Conservation (phyloP, 108 stramenopile genomes). For the Cyclotella kingstonii region DNA sequence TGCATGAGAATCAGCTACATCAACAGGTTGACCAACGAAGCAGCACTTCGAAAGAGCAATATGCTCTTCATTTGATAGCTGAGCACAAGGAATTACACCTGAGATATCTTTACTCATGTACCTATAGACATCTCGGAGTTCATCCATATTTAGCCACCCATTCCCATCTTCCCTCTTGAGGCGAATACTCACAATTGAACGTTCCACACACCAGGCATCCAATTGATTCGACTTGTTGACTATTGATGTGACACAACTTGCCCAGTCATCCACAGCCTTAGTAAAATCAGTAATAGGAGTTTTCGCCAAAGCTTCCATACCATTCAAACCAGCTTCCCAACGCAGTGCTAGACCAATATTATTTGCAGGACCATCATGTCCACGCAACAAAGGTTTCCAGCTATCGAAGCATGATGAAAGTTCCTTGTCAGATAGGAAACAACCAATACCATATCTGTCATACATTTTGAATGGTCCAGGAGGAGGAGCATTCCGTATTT, state of each 20-base stretch:
- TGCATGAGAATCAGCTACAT: conserved; percentile 60
- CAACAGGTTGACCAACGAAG: conserved; percentile 76
- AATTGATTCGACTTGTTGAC: conserved; percentile 35
- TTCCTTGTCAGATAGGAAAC: conserved; percentile 70
- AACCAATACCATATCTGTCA: conserved; percentile 51
- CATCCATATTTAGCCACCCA: conserved; percentile 62
- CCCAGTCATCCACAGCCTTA: conserved; percentile 57
- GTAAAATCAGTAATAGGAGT: conserved; percentile 39
- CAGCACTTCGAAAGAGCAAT: conserved; percentile 38
- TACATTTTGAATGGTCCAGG: conserved; percentile 48
- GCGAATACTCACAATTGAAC: conserved; percentile 72
- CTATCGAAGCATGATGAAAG: conserved; percentile 50
- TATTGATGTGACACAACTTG: conserved; percentile 45
- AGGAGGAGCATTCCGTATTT: conserved; percentile 42
- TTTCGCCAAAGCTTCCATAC: conserved; percentile 57
- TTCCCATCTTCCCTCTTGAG: conserved; percentile 25
- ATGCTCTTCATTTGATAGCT: conserved; percentile 54
- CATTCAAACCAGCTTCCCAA: conserved; percentile 75
- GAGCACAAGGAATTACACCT: conserved; percentile 20
- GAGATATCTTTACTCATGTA: conserved; percentile 72
- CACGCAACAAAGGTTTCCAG: conserved; percentile 46
- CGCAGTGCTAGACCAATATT: conserved; percentile 68
- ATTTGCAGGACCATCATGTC: conserved; percentile 30
- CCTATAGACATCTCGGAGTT: conserved; percentile 63
- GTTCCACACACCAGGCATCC: conserved; percentile 69